Percentiles rank a stretch among this genome's conserved stretches.
phyloP scores from a whole-genome alignment of 2,329 filamentous ascomycete genomes.

The Byssochlamys sp. region DNA sequence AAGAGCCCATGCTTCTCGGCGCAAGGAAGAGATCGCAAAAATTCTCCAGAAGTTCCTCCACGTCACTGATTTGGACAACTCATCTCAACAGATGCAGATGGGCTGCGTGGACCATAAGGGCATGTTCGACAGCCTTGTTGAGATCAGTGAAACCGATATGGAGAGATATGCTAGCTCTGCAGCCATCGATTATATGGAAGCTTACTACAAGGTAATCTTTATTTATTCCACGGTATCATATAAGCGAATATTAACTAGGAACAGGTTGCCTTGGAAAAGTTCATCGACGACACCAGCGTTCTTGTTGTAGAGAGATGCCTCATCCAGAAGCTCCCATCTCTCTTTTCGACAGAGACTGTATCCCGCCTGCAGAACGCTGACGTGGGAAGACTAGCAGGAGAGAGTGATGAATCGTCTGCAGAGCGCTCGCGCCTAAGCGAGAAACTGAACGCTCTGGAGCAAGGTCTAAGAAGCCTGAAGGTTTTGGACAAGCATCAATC shows the following conservation, averaged over 20 bases:
- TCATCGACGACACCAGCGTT: constrained; percentile 25
- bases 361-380: neutral
- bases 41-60: constrained; percentile 8
- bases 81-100: neutral
- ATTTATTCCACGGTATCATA: neutral
- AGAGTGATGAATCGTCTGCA: constrained; percentile 7
- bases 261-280: constrained; percentile 25
- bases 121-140: constrained; percentile 11
- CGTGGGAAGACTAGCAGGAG: neutral
- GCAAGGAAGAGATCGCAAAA: constrained; percentile 5
- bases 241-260: neutral
- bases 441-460: constrained; percentile 3
- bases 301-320: constrained; percentile 23
- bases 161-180: constrained; percentile 28
- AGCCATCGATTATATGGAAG: constrained; percentile 33
- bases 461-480: neutral
- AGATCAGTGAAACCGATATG: constrained; percentile 25
- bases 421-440: constrained; percentile 4
- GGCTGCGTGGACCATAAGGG: constrained; percentile 4
- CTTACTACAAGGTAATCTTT: constrained; percentile 37
- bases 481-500: neutral
- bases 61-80: neutral
- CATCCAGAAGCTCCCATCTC: constrained; percentile 14
- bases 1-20: constrained; percentile 10
- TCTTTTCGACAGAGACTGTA: constrained; percentile 13